phyloP scores from a whole-genome alignment of 495 filamentous ascomycete genomes.

The Hypoxylon subgilvum region DNA sequence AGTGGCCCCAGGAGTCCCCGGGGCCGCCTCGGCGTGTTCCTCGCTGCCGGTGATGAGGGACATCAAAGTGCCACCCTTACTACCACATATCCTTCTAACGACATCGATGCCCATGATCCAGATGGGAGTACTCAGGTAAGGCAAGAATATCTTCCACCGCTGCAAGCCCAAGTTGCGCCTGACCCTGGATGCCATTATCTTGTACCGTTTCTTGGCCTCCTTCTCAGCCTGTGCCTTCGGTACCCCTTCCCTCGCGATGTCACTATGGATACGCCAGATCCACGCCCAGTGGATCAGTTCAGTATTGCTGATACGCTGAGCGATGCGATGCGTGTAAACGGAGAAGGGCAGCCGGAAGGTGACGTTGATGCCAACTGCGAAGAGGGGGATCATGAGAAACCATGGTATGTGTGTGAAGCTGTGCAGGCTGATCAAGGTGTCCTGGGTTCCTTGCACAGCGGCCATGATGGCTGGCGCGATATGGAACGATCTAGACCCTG shows the following conservation, averaged over 20 bases:
- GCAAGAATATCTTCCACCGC: constrained; percentile 56
- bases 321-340: constrained; percentile 56
- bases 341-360: constrained; percentile 64
- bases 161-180: constrained; percentile 55
- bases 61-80: constrained; percentile 59
- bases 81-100: constrained; percentile 68
- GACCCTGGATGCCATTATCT: constrained; percentile 46
- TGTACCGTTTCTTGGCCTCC: constrained; percentile 35
- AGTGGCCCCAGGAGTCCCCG: background rate
- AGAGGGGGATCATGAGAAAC: constrained; percentile 71
- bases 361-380: constrained; percentile 67
- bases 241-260: constrained; percentile 32
- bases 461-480: constrained; percentile 47
- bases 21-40: constrained; percentile 1
- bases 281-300: constrained; percentile 60
- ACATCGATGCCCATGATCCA: constrained; percentile 73
- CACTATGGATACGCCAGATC: constrained; percentile 42
- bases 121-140: constrained; percentile 65
- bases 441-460: constrained; percentile 57
- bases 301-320: constrained; percentile 53
- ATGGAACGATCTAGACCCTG: constrained; percentile 22
- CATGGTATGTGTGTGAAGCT: constrained; percentile 66
- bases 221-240: constrained; percentile 8
- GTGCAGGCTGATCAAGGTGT: constrained; percentile 68
- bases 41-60: constrained; percentile 36